These are phyloP conservation scores for Agapanthus africanus DNA, from an alignment of 106 monocot genomes.

Conservation along the genomic window DNA sequence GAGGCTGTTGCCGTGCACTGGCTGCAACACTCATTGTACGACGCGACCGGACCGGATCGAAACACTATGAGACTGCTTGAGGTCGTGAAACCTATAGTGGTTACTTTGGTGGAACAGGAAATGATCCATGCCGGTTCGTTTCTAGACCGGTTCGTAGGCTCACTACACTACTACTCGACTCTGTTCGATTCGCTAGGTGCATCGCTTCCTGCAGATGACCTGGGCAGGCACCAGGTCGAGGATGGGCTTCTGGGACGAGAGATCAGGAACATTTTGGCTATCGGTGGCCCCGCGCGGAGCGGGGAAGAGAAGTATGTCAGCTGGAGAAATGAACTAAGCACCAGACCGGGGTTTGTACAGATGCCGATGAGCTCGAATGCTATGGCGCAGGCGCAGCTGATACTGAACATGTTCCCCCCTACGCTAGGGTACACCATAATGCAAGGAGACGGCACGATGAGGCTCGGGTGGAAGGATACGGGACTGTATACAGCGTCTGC, in stretches of 20 bases:
- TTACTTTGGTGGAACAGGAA: conserved; percentile 45
- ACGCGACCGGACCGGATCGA: conserved; percentile 25
- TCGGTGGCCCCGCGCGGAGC: conserved; percentile 32
- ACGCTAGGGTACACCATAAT: conserved; percentile 29
- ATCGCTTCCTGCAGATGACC: conserved; percentile 8
- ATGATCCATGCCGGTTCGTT: conserved; percentile 16
- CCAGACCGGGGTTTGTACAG: conserved; percentile 18
- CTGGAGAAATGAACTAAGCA: conserved; percentile 24
- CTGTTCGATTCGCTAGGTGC: conserved; percentile 37
- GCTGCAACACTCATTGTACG: conserved; percentile 32
- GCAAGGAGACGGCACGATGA: conserved; percentile 26
- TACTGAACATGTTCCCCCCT: conserved; percentile 29
- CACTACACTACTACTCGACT: conserved; percentile 32
- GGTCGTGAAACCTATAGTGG: conserved; percentile 16
- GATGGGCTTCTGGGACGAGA: conserved; percentile 24
- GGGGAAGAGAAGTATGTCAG: conserved; percentile 29
- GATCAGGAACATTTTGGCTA: conserved; percentile 21
- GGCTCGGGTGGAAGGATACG: conserved; percentile 45
- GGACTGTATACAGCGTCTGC: conserved; percentile 27
- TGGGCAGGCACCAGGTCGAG: conserved; percentile 19
- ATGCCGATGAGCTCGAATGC: conserved; percentile 25
- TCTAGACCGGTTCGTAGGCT: conserved; percentile 29
- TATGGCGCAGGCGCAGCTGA: conserved; percentile 35
- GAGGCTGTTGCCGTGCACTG: conserved; percentile 40
- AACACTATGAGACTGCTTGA: conserved; percentile 27